A percentile compares a stretch with the other conserved stretches of the same genome.
Conservation (phyloP, 148 eudicot genomes). For the Vaccinium corymbosum region DNA sequence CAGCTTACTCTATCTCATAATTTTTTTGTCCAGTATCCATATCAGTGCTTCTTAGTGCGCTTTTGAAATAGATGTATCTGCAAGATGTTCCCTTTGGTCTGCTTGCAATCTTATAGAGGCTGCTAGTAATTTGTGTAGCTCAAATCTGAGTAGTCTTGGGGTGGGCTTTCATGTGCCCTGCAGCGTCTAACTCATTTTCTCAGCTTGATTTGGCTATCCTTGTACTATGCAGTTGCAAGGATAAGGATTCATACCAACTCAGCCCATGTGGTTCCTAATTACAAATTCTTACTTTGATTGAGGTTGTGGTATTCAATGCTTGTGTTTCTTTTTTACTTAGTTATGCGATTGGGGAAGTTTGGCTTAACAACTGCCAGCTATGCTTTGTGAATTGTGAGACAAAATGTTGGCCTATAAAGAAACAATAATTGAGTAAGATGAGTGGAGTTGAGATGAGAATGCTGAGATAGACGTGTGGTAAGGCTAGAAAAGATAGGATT, state of each 20-base stretch:
- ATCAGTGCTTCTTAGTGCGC: not conserved
- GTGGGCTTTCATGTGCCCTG: not conserved
- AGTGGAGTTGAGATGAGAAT: too few relatives aligned
- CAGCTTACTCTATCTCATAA: not conserved
- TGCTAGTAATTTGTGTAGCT: not conserved
- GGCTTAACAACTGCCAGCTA: not conserved
- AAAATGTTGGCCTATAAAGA: too few relatives aligned
- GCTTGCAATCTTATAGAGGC: not conserved
- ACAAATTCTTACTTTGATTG: not conserved
- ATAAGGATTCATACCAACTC: not conserved
- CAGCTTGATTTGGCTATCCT: not conserved
- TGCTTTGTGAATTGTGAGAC: too few relatives aligned
- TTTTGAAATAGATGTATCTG: not conserved
- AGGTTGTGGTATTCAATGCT: not conserved
- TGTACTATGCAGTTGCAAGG: not conserved
- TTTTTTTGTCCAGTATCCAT: not conserved
- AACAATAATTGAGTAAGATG: too few relatives aligned
- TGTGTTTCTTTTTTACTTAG: not conserved
- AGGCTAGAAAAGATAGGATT: too few relatives aligned
- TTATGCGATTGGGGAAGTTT: not conserved
- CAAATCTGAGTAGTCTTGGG: not conserved
- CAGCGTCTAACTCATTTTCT: not conserved
- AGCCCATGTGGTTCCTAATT: not conserved
- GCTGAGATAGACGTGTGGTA: too few relatives aligned
- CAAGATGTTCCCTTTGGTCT: not conserved